A percentile compares a stretch with the other conserved stretches of the same genome.
phyloP scores from a whole-genome alignment of 768 basidiomycete species.

The Leccinum broughii region DNA sequence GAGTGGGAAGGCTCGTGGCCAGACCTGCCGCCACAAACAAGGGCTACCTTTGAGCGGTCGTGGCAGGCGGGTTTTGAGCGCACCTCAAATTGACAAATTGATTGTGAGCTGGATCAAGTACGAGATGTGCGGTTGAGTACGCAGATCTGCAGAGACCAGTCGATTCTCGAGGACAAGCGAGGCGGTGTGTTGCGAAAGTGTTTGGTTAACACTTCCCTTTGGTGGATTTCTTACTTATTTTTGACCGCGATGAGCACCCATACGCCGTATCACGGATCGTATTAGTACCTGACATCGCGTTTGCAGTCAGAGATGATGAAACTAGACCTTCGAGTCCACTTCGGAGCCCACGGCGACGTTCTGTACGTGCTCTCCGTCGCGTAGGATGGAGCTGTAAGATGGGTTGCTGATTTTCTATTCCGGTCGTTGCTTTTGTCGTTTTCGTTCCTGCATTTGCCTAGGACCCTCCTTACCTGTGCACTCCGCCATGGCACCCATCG shows the following conservation, averaged over 20 bases:
- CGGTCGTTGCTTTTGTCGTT: background rate
- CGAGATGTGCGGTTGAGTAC: conserved; percentile 54
- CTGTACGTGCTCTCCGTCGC: conserved; percentile 2
- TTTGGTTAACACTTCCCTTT: no score
- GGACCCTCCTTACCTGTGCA: no score
- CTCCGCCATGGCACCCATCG: background rate
- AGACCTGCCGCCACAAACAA: conserved; percentile 83
- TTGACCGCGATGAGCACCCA: no score
- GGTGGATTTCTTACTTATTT: no score
- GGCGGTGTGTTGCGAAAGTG: conserved; percentile 18
- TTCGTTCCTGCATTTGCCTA: background rate
- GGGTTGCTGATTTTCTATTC: background rate
- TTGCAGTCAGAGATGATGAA: background rate
- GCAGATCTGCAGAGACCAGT: conserved; percentile 38
- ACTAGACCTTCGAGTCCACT: background rate
- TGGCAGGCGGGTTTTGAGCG: conserved; percentile 20
- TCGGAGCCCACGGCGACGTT: background rate
- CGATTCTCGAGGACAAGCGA: conserved; percentile 58
- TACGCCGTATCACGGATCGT: background rate
- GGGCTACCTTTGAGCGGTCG: conserved; percentile 66
- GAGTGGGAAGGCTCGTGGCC: conserved; percentile 93
- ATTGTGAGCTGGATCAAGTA: no score
- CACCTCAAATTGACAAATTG: no score
- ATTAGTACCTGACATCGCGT: background rate
- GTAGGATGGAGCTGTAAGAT: background rate